Evolutionary conservation across 495 filamentous ascomycete species (phyloP).

Genomic region (Durotheca rogersii): DNA sequence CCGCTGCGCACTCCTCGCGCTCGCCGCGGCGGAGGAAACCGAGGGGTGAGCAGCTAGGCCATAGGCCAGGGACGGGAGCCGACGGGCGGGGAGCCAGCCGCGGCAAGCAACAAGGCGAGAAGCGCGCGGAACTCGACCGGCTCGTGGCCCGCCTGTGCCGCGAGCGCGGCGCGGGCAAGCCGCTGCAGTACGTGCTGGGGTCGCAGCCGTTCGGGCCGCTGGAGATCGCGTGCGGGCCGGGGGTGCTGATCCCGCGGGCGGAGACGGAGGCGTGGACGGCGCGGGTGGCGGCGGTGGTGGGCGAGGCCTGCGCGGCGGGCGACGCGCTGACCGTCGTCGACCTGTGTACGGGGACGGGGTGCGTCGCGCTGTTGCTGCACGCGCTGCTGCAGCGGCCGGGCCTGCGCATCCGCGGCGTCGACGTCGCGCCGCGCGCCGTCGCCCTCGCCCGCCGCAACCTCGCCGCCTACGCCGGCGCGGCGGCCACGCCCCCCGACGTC

Average conservation of each 20-base stretch:
- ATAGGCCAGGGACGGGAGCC: too few relatives aligned
- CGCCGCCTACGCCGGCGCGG: conserved; percentile 46
- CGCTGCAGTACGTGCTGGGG: conserved; percentile 88
- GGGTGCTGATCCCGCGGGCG: conserved; percentile 82
- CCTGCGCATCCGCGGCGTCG: conserved; percentile 49
- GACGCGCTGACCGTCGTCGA: conserved; percentile 66
- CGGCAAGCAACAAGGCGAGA: too few relatives aligned
- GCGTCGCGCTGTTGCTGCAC: conserved; percentile 76
- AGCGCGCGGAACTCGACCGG: too few relatives aligned
- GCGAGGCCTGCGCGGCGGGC: background rate
- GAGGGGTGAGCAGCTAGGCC: too few relatives aligned
- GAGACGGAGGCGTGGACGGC: conserved; percentile 73
- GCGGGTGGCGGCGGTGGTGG: conserved; percentile 54
- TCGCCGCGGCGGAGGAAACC: too few relatives aligned
- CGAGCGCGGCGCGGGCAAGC: conserved; percentile 62
- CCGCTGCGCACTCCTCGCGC: too few relatives aligned
- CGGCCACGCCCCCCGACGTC: conserved; percentile 25
- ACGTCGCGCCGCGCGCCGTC: conserved; percentile 63
- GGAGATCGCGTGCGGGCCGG: conserved; percentile 70
- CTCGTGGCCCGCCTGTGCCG: conserved; percentile 49
- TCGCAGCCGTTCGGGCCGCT: conserved; percentile 84
- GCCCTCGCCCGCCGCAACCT: conserved; percentile 63
- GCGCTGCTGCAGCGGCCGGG: conserved; percentile 47
- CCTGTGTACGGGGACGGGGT: conserved; percentile 87
- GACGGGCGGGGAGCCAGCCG: too few relatives aligned